A percentile compares a stretch with the other conserved stretches of the same genome.
These are phyloP conservation scores for Barnettozyma hawaiiensis DNA, from an alignment of 1,139 yeast species.

Conservation along the genomic window DNA sequence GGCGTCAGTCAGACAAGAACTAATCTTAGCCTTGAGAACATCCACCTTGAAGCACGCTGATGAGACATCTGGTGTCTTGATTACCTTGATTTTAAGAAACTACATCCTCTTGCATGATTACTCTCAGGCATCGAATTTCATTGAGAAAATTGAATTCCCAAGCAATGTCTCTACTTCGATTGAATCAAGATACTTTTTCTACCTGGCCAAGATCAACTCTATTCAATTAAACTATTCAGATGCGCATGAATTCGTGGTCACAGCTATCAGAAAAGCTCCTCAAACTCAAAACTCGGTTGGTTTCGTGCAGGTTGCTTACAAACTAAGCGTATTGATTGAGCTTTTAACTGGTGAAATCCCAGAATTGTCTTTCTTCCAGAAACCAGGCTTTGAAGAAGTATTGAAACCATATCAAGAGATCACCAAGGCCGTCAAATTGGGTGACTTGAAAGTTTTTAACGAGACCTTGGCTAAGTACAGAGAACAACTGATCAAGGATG, in stretches of 20 bases:
- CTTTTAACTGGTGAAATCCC: conserved; percentile 96
- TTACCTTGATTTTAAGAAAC: conserved; percentile 77
- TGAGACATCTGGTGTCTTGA: conserved; percentile 85
- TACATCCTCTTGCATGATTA: conserved; percentile 76
- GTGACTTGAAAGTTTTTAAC: conserved; percentile 80
- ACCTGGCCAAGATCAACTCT: conserved; percentile 83
- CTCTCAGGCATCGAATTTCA: conserved; percentile 82
- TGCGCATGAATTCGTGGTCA: conserved; percentile 84
- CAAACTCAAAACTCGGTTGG: conserved; percentile 83
- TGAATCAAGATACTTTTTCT: conserved; percentile 87
- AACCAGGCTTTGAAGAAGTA: conserved; percentile 49
- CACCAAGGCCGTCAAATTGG: conserved; percentile 87
- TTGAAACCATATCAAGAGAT: conserved; percentile 81
- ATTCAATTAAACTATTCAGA: conserved; percentile 89
- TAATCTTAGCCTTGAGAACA: conserved; percentile 74
- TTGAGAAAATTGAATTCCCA: conserved; percentile 87
- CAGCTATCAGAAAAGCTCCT: conserved; percentile 96
- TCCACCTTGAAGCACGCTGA: conserved; percentile 89
- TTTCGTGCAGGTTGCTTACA: conserved; percentile 84
- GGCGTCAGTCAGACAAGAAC: conserved; percentile 58
- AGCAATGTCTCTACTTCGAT: conserved; percentile 79
- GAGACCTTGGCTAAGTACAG: conserved; percentile 67
- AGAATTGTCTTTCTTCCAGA: conserved; percentile 77
- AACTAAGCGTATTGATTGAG: conserved; percentile 83
- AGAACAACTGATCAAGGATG: conserved; percentile 62